phyloP scores from a whole-genome alignment of 495 filamentous ascomycete species.

The Lindgomyces ingoldianus region DNA sequence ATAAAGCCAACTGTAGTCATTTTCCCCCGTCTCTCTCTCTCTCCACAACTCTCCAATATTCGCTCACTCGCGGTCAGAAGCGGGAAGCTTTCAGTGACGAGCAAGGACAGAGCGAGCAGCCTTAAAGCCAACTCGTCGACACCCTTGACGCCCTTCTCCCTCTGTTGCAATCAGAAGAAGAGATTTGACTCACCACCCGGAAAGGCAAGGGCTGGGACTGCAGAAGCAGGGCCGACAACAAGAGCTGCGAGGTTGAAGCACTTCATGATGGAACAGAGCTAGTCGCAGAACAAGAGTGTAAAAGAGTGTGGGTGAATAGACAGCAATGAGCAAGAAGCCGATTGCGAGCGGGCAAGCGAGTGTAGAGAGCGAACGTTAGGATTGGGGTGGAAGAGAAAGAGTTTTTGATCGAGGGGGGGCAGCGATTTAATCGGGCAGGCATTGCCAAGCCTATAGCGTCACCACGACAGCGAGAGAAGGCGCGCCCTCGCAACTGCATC shows the following conservation, averaged over 20 bases:
- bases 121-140: too few relatives aligned
- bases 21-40: too few relatives aligned
- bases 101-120: too few relatives aligned
- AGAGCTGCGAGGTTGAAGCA: conserved; percentile 9
- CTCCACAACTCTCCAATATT: too few relatives aligned
- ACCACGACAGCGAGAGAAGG: background rate
- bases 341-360: conserved; percentile 1
- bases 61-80: too few relatives aligned
- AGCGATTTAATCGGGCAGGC: background rate
- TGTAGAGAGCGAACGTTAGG: conserved; percentile 10
- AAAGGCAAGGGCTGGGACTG: conserved; percentile 4
- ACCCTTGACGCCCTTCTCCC: too few relatives aligned
- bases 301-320: conserved; percentile 9
- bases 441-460: background rate
- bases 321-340: conserved; percentile 8
- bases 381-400: conserved; percentile 9
- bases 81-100: too few relatives aligned
- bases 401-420: background rate
- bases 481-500: too few relatives aligned
- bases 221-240: conserved; percentile 10
- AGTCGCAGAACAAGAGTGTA: background rate
- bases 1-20: background rate
- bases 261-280: conserved; percentile 22
- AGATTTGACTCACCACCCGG: conserved; percentile 10
- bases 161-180: too few relatives aligned